Conservation (phyloP, 177 flowering plant species). For the Vitis hybrid region DNA sequence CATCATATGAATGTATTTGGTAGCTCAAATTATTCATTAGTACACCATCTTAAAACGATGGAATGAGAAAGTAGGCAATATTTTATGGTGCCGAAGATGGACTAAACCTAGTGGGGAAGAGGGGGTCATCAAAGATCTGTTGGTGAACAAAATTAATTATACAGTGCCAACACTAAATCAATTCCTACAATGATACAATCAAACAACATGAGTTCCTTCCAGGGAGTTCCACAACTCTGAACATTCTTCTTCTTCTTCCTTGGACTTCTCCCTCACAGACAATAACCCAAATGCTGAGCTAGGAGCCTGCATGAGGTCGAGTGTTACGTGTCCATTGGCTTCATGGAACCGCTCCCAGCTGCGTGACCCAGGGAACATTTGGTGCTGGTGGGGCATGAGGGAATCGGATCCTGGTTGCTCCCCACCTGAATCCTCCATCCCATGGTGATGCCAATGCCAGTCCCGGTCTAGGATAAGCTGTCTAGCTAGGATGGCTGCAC, state of each 20-base stretch:
- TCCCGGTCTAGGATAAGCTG: constrained; percentile 36
- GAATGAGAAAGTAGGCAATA: too few relatives aligned
- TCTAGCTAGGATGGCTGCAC: constrained; percentile 46
- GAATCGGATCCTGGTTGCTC: constrained; percentile 7
- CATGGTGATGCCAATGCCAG: constrained; percentile 20
- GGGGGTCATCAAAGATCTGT: not conserved
- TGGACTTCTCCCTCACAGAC: constrained; percentile 35
- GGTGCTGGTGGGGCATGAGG: constrained; percentile 18
- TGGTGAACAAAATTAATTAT: not conserved
- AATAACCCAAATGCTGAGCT: constrained; percentile 41
- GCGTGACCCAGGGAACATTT: constrained; percentile 14
- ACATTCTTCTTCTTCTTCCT: constrained; percentile 47
- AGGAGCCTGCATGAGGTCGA: constrained; percentile 61
- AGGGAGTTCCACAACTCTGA: constrained; percentile 57
- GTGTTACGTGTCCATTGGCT: constrained; percentile 33
- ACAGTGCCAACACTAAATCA: too few relatives aligned
- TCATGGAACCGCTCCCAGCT: constrained; percentile 30
- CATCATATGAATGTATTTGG: too few relatives aligned
- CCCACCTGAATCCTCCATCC: constrained; percentile 15
- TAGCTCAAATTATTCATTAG: too few relatives aligned
- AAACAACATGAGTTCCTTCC: constrained; percentile 35
- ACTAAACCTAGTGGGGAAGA: too few relatives aligned
- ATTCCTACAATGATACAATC: too few relatives aligned
- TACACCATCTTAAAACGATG: too few relatives aligned
- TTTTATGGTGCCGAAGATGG: too few relatives aligned